These are phyloP conservation scores for Colletotrichum paranaense DNA, from an alignment of 2,329 filamentous ascomycete species.

Conservation along the genomic window DNA sequence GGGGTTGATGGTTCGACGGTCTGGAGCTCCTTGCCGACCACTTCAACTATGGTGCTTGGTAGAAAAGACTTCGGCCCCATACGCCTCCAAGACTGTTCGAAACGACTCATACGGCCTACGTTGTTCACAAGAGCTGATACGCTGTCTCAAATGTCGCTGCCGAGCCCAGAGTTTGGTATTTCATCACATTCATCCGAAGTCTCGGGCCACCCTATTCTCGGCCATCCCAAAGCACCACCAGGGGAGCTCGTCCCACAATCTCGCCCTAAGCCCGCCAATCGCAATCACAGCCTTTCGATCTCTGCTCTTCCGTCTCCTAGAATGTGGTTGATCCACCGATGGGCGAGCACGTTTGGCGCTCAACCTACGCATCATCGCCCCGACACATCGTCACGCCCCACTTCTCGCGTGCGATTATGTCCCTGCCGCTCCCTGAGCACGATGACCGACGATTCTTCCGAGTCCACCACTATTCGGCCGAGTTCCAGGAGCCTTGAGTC, in stretches of 20 bases:
- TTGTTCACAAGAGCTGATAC: background rate
- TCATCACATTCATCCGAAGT: slow-evolving; percentile 17
- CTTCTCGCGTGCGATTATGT: background rate
- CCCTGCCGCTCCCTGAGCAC: background rate
- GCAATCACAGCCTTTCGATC: background rate
- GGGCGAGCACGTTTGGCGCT: background rate
- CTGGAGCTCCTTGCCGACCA: background rate
- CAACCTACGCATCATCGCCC: background rate
- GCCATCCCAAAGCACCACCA: background rate
- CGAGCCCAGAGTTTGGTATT: background rate
- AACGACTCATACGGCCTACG: slow-evolving; percentile 11
- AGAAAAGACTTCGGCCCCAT: background rate
- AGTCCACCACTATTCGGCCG: background rate
- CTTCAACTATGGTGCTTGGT: background rate
- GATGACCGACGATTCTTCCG: background rate
- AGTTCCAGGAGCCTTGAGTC: background rate
- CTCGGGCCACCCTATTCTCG: slow-evolving; percentile 10
- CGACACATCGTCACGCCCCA: slow-evolving; percentile 11
- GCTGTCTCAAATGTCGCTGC: slow-evolving; percentile 17
- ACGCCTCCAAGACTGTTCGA: slow-evolving; percentile 9
- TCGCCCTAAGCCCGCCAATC: slow-evolving; percentile 19
- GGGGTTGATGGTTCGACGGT: background rate
- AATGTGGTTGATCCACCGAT: background rate
- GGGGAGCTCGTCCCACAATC: background rate
- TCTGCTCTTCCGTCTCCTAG: background rate